Evolutionary conservation across 1,284 basidiomycete species (phyloP), one percentile per base, ranked within the genome.

Genomic region (Cryptococcus deneoformans): DNA sequence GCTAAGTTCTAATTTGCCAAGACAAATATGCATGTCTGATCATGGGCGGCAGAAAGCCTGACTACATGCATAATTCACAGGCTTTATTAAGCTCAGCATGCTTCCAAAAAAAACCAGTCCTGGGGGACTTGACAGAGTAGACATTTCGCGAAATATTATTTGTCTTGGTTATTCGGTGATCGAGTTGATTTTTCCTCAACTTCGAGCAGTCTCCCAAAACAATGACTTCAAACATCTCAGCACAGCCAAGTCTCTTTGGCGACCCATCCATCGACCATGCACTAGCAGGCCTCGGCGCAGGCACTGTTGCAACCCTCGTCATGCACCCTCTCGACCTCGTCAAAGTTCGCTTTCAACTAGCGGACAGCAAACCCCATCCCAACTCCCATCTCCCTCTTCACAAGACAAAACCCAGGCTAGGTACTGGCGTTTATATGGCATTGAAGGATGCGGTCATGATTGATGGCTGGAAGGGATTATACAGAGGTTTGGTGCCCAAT

Each of bases 241-340:
- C 47, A 3, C 40, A 43, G 9, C 61, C 61, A 12, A 59, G 57
- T 46, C 45, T 61, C 12, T 78, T 78, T 56, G 75, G 74, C 50
- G 76, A 78, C 54, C 63, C 67, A 8, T 73, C 75, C 6, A 62
- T 78, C 12, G 94, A 98, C 77, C 93, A 98, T 86, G 94, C 95
- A 20, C 85, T 87, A 54, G 91, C 92, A 46, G 95, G 96, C 55
- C 85, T 99, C 57, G 89, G 90, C 46, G 95, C 95, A 38, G 96
- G 95, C 47, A 86, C 92, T 55, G 87, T 89, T 63, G 90, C 93
- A 34, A 94, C 94, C 50, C 82, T 98, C 42, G 93, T 91, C 77
- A 96, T 99, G 92, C 94, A 99, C 76, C 96, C 96, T 5, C 83
- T 99, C 44, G 96, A 99, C 79, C 84, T 99, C 5, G 83, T 99